Percentiles rank a stretch among this genome's conserved stretches.
These are phyloP conservation scores for Neofusicoccum sp. DNA, from an alignment of 2,329 filamentous ascomycete genomes.

Conservation along the genomic window DNA sequence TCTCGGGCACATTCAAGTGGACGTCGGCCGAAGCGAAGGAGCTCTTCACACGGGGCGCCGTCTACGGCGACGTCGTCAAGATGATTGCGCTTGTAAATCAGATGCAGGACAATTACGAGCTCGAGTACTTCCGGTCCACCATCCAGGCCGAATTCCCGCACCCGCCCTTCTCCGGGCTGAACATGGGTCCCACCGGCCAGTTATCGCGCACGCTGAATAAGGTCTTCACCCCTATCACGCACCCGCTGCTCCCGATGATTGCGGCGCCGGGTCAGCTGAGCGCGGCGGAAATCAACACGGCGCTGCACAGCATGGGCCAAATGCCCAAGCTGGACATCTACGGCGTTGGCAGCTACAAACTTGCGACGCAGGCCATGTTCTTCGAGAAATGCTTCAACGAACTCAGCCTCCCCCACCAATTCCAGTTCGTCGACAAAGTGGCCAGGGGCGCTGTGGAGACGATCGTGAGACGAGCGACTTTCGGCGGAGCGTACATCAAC, in stretches of 20 bases:
- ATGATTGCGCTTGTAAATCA: conserved; percentile 85
- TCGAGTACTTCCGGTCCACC: conserved; percentile 83
- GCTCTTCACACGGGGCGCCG: conserved; percentile 71
- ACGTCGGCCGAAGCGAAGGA: conserved; percentile 71
- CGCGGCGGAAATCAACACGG: conserved; percentile 81
- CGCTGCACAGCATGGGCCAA: conserved; percentile 76
- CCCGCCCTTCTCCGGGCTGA: conserved; percentile 79
- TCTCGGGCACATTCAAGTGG: conserved; percentile 83
- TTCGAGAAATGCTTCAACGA: conserved; percentile 68
- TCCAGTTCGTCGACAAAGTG: conserved; percentile 72
- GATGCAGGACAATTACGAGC: conserved; percentile 84
- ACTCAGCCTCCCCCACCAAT: conserved; percentile 81
- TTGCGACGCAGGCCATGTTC: conserved; percentile 71
- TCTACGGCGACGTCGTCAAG: conserved; percentile 84
- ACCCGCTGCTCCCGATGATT: conserved; percentile 80
- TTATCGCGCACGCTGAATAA: conserved; percentile 82
- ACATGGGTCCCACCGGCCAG: conserved; percentile 86
- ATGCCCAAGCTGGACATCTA: conserved; percentile 80
- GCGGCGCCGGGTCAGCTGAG: conserved; percentile 85
- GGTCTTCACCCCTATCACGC: conserved; percentile 85
- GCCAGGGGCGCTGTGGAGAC: conserved; percentile 54
- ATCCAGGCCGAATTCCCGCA: conserved; percentile 67
- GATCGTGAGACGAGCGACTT: conserved; percentile 71
- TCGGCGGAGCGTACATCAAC: conserved; percentile 81
- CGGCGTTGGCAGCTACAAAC: conserved; percentile 70